These are phyloP conservation scores for Liquidambar formosana DNA, from an alignment of 164 flowering plant species.

Conservation along the genomic window DNA sequence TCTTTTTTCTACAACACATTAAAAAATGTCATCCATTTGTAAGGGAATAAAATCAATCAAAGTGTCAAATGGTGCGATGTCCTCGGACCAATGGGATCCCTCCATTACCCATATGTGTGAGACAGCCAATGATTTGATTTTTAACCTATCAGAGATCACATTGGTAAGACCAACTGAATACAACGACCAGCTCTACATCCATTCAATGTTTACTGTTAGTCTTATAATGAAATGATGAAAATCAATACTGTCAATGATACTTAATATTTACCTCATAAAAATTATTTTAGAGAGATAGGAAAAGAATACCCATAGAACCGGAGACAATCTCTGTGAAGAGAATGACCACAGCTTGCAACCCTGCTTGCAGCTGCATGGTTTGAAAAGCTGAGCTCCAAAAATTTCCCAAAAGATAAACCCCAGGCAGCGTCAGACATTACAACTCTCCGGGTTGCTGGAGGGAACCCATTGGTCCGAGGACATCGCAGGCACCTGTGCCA, in stretches of 20 bases:
- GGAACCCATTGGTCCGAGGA: slow-evolving; percentile 76
- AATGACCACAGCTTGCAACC: slow-evolving; percentile 99
- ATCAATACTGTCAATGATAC: neutral
- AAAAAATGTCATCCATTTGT: too few relatives aligned
- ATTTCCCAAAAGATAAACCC: slow-evolving; percentile 99
- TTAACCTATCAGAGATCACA: too few relatives aligned
- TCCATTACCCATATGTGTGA: too few relatives aligned
- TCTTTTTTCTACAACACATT: too few relatives aligned
- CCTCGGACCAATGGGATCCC: too few relatives aligned
- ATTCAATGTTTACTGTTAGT: too few relatives aligned
- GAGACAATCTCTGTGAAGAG: slow-evolving; percentile 96
- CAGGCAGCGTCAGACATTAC: slow-evolving; percentile 99
- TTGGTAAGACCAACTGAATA: too few relatives aligned
- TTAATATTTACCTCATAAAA: neutral
- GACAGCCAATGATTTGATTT: too few relatives aligned
- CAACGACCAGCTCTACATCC: too few relatives aligned
- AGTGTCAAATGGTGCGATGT: too few relatives aligned
- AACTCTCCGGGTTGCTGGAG: slow-evolving; percentile 90
- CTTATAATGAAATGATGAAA: neutral
- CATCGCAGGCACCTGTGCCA: slow-evolving; percentile 96
- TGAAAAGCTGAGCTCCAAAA: slow-evolving; percentile 98
- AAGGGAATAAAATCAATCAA: too few relatives aligned
- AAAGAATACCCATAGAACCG: slow-evolving; percentile 91
- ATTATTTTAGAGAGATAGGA: neutral
- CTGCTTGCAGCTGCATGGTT: slow-evolving; percentile 99